These are phyloP conservation scores for Dysphania ambrosioides DNA, from an alignment of 148 eudicot genomes.

Conservation along the genomic window DNA sequence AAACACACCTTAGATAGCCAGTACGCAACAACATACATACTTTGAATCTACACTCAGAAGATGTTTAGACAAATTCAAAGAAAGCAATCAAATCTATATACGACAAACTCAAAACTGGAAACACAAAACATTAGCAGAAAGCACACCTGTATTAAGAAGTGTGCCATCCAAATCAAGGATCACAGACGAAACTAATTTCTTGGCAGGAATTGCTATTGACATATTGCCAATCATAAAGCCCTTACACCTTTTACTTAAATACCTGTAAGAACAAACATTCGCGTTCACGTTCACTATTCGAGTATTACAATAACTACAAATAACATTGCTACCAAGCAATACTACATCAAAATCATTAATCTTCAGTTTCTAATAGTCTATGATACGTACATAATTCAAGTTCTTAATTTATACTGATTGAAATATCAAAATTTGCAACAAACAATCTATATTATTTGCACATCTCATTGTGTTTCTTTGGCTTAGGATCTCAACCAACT, in stretches of 20 bases:
- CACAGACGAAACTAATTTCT: slow-evolving; percentile 53
- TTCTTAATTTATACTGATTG: too few species aligned
- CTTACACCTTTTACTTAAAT: slow-evolving; percentile 1
- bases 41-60: background rate
- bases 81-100: background rate
- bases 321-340: background rate
- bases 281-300: background rate
- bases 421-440: too few species aligned
- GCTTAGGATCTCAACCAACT: too few species aligned
- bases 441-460: too few species aligned
- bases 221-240: slow-evolving; percentile 22
- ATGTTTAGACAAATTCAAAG: background rate
- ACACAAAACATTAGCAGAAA: background rate
- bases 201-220: slow-evolving; percentile 41
- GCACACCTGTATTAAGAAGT: slow-evolving; percentile 62
- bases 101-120: background rate
- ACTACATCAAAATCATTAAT: background rate
- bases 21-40: background rate
- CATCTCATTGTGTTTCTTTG: too few species aligned
- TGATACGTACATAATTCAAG: too few species aligned
- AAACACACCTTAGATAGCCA: background rate
- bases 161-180: slow-evolving; percentile 82
- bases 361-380: too few species aligned
- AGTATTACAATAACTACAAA: background rate
- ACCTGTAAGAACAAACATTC: slow-evolving; percentile 12